Evolutionary conservation across 2,329 filamentous ascomycete species (phyloP), one percentile per base, ranked within the genome.

Genomic region (Aspergillus sp.): DNA sequence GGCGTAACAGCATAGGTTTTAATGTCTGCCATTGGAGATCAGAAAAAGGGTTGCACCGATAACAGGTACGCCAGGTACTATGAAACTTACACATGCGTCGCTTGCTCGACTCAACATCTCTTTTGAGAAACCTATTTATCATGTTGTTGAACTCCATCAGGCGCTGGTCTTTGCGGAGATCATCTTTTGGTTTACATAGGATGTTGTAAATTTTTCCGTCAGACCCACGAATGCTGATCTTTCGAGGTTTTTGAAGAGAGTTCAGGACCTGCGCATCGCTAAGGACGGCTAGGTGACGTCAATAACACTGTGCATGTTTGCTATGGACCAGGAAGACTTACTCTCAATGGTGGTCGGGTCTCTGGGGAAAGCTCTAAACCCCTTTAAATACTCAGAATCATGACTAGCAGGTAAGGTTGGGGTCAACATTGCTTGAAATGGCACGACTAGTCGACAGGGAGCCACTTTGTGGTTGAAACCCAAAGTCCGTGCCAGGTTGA

Each of bases 61-160:
- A 32, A n/a, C 6, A 6, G 56, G 16, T 26, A 68, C 18, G 22
- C 16, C 9, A 31, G 14, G 24, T 31, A 12, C 3, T 51, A 31
- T 42, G 26, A 10, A 29, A 58, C 78, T 65, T 71, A 81, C 79
- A 96, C 57, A 99, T 84, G 65, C 95, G 90, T 16, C 95, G 87
- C 73, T 91, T 90, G 75, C 91, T 96, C 16, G 92, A 91, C 72
- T 97, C 93, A 2, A 93, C 88, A 69, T 98, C 93, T 62, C 90
- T 88, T 72, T 97, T 96, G 58, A 99, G 79, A 2, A 94, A 92
- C 60, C 95, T 86, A 73, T 99, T 99, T 80, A 99, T 98, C 86
- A 98, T 95, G 50, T 90, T 88, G 73, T 98, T 99, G 81, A 99
- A 99, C 73, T 99, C 96, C 93, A 99, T 99, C 20, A 99, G 87